Evolutionary conservation across 176 grass and related monocot species (phyloP), one percentile per base, ranked within the genome.

Genomic region (Saccharum officinarum): DNA sequence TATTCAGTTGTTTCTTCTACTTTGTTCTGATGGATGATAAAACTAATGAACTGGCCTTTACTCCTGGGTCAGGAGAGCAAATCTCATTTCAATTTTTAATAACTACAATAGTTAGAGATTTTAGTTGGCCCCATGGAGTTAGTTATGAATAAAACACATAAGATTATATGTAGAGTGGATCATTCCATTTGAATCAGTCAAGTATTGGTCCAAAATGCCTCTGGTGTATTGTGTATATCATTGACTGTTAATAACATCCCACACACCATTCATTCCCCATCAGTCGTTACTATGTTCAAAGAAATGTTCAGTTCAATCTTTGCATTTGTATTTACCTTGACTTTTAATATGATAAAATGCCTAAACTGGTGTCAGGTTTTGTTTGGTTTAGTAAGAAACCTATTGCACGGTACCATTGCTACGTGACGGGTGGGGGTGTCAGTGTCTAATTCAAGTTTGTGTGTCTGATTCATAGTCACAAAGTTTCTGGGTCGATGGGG

Each of bases 301-400:
- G 39, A 74, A 16, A 31, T 46, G n/a, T 47, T 17, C 12, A 17
- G 14, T 83, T 16, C 7, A 25, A 15, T 9, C 34, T 67, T n/a
- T 49, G 17, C n/a, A 23, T 76, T 55, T 17, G 3, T n/a, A 66
- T 76, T 83, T 74, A 60, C 11, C 57, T 52, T 55, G 14, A 67
- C 1, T 8, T 41, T 77, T 26, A 1, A 64, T 44, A 67, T 69
- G 62, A n/a, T 67, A 68, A 6, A 7, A 23, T 71, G 17, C 37
- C 4, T 66, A 52, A 3, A 42, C 31, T 20, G 33, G 11, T 77
- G 66, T 6, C 23, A 14, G n/a, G 52, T 41, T 78, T 52, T 42
- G n/a, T 67, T 52, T 77, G 67, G 34, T 67, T 73, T 20, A 14
- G 54, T 61, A 45, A 62, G 8, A 87, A 81, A 25, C 25, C n/a